Conservation (phyloP, 441 rosid species). For the Brassica balearica region DNA sequence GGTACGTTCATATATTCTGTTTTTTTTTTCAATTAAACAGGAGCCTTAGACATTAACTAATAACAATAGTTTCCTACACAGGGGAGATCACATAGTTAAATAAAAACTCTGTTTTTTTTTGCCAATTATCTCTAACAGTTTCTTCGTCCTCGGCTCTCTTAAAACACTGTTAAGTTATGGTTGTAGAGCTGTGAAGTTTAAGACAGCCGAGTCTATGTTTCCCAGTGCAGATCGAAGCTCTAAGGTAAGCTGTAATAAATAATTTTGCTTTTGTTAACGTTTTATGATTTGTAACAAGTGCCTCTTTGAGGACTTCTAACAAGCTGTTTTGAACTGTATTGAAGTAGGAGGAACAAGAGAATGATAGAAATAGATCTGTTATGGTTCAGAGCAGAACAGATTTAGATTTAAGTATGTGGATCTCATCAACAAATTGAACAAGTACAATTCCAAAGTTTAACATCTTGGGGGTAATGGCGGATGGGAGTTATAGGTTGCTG, state of each 20-base stretch:
- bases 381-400: neutral
- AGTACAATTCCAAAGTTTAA: neutral
- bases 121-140: neutral
- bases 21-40: neutral
- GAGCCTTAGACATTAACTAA: neutral
- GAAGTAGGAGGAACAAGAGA: conserved; percentile 19
- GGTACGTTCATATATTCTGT: no score
- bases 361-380: conserved; percentile 14
- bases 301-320: neutral
- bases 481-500: conserved; percentile 43
- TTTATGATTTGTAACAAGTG: neutral
- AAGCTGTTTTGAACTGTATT: neutral
- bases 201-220: conserved; percentile 46
- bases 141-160: no score
- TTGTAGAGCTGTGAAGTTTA: conserved; percentile 42
- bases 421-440: conserved; percentile 19
- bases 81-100: neutral
- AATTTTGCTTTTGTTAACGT: neutral
- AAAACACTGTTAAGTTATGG: no score
- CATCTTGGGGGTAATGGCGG: conserved; percentile 26
- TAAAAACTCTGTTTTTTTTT: no score
- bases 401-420: conserved; percentile 11
- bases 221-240: neutral
- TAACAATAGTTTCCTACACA: neutral
- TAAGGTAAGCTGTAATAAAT: conserved; percentile 37